These are phyloP conservation scores for Solanum lignicaule DNA, from an alignment of 257 asterid genomes.

Conservation along the genomic window DNA sequence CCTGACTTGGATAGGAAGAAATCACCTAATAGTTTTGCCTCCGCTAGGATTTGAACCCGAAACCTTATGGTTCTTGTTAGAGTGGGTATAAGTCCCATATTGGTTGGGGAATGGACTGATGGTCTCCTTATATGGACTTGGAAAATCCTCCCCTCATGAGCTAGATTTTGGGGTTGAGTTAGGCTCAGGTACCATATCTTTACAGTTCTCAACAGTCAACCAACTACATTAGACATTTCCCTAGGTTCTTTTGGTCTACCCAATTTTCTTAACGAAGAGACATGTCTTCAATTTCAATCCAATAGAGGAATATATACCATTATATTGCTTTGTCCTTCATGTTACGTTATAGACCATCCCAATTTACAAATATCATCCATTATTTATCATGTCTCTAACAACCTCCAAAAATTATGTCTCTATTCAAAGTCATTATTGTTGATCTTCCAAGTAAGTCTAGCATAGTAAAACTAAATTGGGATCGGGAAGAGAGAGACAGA, in stretches of 20 bases:
- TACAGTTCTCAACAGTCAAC: neutral
- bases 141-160: no score
- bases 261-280: neutral
- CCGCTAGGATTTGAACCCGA: neutral
- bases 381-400: neutral
- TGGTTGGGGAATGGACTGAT: no score
- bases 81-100: no score
- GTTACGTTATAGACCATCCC: neutral
- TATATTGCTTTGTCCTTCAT: neutral
- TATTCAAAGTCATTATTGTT: neutral
- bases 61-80: neutral
- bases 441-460: neutral
- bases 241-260: neutral
- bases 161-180: no score
- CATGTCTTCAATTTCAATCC: neutral
- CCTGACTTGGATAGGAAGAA: neutral
- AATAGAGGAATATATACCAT: neutral
- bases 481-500: neutral
- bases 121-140: no score
- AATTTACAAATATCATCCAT: neutral
- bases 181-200: no score
- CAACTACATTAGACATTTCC: neutral
- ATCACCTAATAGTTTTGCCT: neutral
- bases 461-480: neutral
- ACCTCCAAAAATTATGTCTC: neutral